Evolutionary conservation across 2,329 filamentous ascomycete species (phyloP).

Genomic region (Diplodia seriata): DNA sequence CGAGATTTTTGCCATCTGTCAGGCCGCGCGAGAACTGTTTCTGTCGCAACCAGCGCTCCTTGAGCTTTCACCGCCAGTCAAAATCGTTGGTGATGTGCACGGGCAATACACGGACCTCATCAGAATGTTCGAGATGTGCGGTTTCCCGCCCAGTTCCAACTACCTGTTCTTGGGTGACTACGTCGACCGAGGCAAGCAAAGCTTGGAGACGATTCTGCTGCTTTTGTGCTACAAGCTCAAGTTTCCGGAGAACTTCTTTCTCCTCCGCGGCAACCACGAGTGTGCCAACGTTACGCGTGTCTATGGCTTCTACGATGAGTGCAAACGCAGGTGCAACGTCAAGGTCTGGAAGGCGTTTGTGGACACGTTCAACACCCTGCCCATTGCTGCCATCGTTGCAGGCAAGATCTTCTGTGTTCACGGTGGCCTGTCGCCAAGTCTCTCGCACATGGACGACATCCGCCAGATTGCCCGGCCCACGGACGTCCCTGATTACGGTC

Average conservation of each 20-base stretch:
- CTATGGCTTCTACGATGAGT: slow-evolving; percentile 98
- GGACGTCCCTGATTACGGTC: slow-evolving; percentile 94
- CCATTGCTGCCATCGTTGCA: slow-evolving; percentile 94
- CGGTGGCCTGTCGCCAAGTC: slow-evolving; percentile 87
- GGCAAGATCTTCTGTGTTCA: slow-evolving; percentile 99
- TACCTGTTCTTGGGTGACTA: slow-evolving; percentile 96
- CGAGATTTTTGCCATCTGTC: slow-evolving; percentile 93
- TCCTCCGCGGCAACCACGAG: slow-evolving; percentile 93
- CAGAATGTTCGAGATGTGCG: slow-evolving; percentile 98
- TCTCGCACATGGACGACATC: slow-evolving; percentile 98
- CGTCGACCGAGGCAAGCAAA: slow-evolving; percentile 95
- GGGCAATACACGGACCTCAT: slow-evolving; percentile 97
- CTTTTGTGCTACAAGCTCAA: slow-evolving; percentile 97
- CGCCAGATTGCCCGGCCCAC: slow-evolving; percentile 94
- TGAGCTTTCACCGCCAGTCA: slow-evolving; percentile 92
- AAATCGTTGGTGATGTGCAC: slow-evolving; percentile 96
- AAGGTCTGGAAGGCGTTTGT: slow-evolving; percentile 99
- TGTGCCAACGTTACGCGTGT: slow-evolving; percentile 95
- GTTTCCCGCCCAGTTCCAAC: slow-evolving; percentile 89
- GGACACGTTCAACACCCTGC: slow-evolving; percentile 93
- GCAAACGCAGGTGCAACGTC: slow-evolving; percentile 93
- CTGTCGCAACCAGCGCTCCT: slow-evolving; percentile 89
- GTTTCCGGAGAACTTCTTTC: slow-evolving; percentile 96
- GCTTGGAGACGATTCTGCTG: slow-evolving; percentile 89
- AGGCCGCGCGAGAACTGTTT: slow-evolving; percentile 85